Percentiles rank a stretch among this genome's conserved stretches.
Evolutionary conservation across 257 asterid genomes (phyloP).

Genomic region (Cruciata laevipes): DNA sequence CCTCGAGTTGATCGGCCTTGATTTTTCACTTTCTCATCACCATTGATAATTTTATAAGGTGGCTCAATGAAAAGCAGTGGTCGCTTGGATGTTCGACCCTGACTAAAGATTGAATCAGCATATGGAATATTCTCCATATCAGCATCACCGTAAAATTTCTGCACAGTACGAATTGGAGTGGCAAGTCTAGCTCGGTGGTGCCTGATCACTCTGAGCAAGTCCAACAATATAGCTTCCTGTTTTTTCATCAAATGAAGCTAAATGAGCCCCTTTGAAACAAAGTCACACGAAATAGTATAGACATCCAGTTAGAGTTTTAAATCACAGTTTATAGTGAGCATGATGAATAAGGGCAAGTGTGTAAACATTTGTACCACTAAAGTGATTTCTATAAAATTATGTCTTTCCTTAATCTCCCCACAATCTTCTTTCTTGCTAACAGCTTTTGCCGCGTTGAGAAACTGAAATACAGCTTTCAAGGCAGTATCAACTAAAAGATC

Average conservation of each 20-base stretch:
- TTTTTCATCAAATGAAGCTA: slow-evolving; percentile 12
- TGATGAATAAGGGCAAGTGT: background rate
- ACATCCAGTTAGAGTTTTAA: background rate
- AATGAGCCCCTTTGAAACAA: background rate
- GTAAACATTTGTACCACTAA: background rate
- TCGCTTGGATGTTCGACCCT: slow-evolving; percentile 51
- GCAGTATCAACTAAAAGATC: background rate
- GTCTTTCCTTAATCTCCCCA: background rate
- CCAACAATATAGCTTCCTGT: slow-evolving; percentile 84
- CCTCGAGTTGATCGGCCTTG: slow-evolving; percentile 45
- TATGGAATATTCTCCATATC: slow-evolving; percentile 74
- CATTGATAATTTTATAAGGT: slow-evolving; percentile 65
- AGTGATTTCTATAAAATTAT: background rate
- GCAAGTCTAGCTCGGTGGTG: slow-evolving; percentile 96
- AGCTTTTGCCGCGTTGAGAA: background rate
- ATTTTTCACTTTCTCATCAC: slow-evolving; percentile 62
- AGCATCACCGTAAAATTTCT: slow-evolving; percentile 68
- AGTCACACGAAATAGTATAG: background rate
- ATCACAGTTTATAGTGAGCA: background rate
- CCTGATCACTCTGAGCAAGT: slow-evolving; percentile 86
- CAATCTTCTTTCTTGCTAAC: background rate
- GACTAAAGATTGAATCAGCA: slow-evolving; percentile 51
- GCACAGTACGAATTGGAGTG: slow-evolving; percentile 96
- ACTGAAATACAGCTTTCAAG: background rate
- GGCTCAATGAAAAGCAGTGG: slow-evolving; percentile 70